phyloP scores from a whole-genome alignment of 2,329 filamentous ascomycete species.

The Colletotrichum neosansevieriae region DNA sequence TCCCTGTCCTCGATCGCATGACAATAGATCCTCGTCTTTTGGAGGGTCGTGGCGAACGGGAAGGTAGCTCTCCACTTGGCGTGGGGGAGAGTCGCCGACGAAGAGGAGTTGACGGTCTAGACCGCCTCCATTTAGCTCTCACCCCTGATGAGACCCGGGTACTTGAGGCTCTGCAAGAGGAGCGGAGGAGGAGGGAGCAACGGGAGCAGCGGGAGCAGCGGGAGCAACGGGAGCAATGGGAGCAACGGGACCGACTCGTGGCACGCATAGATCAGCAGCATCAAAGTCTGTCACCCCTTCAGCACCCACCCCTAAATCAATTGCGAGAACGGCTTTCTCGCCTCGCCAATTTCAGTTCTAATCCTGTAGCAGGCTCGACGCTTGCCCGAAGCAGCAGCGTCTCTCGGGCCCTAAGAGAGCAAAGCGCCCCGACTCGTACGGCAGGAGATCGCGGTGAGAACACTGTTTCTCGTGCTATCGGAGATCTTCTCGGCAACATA shows the following conservation, averaged over 20 bases:
- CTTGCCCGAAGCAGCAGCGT: conserved; percentile 51
- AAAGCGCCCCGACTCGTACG: conserved; percentile 10
- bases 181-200: conserved; percentile 63
- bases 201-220: conserved; percentile 59
- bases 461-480: conserved; percentile 54
- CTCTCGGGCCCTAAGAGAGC: conserved; percentile 41
- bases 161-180: conserved; percentile 66
- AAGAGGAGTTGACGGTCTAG: conserved; percentile 30
- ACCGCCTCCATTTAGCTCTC: conserved; percentile 56
- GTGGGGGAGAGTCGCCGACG: conserved; percentile 44
- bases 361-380: conserved; percentile 45
- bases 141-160: conserved; percentile 67
- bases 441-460: conserved; percentile 40
- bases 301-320: conserved; percentile 5
- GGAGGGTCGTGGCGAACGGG: conserved; percentile 60
- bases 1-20: conserved; percentile 67
- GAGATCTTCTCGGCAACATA: conserved; percentile 53
- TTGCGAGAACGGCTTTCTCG: conserved; percentile 22
- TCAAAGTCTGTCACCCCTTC: conserved; percentile 22
- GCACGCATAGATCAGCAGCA: conserved; percentile 38
- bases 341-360: conserved; percentile 38
- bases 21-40: conserved; percentile 66
- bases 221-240: conserved; percentile 57
- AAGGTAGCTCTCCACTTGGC: conserved; percentile 54
- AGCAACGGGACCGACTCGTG: conserved; percentile 47